phyloP scores from a whole-genome alignment of 371 early-diverging fungal species.

The Cokeromyces recurvatus region DNA sequence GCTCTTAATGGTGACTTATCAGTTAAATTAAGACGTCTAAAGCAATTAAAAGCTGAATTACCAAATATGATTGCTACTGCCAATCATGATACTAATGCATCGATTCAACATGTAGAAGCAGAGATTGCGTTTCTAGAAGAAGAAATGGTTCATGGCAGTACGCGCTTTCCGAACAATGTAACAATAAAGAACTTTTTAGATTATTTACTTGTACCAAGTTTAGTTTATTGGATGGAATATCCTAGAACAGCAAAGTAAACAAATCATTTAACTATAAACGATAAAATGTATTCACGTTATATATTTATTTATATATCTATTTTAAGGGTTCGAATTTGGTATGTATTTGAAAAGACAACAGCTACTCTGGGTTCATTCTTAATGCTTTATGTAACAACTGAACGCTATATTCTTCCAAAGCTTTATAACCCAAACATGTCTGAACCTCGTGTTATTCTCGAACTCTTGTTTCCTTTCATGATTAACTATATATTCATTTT shows the following conservation, averaged over 20 bases:
- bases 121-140: constrained; percentile 51
- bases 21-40: constrained; percentile 36
- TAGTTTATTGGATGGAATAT: constrained; percentile 89
- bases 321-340: constrained; percentile 79
- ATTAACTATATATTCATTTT: constrained; percentile 83
- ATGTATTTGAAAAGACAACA: constrained; percentile 75
- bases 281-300: too few relatives aligned
- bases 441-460: constrained; percentile 48
- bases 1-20: constrained; percentile 67
- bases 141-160: constrained; percentile 50
- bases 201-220: constrained; percentile 81
- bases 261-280: not conserved
- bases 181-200: constrained; percentile 76
- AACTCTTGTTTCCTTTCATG: constrained; percentile 82
- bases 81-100: constrained; percentile 2
- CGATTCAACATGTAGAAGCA: constrained; percentile 19
- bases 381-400: constrained; percentile 76
- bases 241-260: constrained; percentile 72
- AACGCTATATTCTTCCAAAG: constrained; percentile 79
- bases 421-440: constrained; percentile 52
- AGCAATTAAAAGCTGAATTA: constrained; percentile 27
- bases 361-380: constrained; percentile 74
- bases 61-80: constrained; percentile 15
- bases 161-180: constrained; percentile 74
- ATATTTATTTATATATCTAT: too few relatives aligned